phyloP scores from a whole-genome alignment of 2,329 filamentous ascomycete species.

The Aspergillus novoparasiticus region DNA sequence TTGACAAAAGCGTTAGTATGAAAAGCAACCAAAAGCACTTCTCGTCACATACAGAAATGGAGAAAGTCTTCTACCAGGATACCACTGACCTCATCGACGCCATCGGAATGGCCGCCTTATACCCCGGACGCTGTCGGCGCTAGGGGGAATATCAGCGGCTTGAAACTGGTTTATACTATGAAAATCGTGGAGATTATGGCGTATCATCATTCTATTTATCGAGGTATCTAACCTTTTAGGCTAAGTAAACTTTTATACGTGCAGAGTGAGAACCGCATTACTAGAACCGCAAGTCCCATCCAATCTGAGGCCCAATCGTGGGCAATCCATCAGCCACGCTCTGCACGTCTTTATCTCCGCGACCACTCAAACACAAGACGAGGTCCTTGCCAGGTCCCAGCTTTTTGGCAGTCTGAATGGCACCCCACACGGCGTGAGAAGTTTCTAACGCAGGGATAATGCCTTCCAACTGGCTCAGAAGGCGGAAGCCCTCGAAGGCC shows the following conservation, averaged over 20 bases:
- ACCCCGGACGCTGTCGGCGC: no score
- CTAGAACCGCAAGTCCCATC: slow-evolving; percentile 50
- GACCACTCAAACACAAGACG: slow-evolving; percentile 85
- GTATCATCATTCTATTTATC: neutral
- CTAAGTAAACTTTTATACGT: neutral
- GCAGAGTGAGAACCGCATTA: neutral
- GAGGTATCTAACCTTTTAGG: neutral
- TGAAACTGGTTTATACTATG: no score
- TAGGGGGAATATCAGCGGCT: no score
- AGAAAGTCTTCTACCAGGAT: no score
- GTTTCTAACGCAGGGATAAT: slow-evolving; percentile 95
- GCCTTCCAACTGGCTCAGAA: slow-evolving; percentile 83
- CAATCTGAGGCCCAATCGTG: slow-evolving; percentile 80
- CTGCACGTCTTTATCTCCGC: slow-evolving; percentile 97
- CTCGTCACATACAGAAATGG: no score
- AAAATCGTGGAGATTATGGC: neutral
- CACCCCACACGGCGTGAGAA: slow-evolving; percentile 85
- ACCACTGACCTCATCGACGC: no score
- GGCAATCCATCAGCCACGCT: slow-evolving; percentile 91
- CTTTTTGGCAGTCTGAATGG: slow-evolving; percentile 82
- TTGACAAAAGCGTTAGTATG: no score
- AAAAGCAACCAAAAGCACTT: no score
- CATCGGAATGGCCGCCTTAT: no score
- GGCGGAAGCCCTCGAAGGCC: slow-evolving; percentile 79
- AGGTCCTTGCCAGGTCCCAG: slow-evolving; percentile 83